Percentiles rank a stretch among this genome's conserved stretches.
These are phyloP conservation scores for Phytophthora syringae DNA, from an alignment of 352 stramenopile genomes.

Conservation along the genomic window DNA sequence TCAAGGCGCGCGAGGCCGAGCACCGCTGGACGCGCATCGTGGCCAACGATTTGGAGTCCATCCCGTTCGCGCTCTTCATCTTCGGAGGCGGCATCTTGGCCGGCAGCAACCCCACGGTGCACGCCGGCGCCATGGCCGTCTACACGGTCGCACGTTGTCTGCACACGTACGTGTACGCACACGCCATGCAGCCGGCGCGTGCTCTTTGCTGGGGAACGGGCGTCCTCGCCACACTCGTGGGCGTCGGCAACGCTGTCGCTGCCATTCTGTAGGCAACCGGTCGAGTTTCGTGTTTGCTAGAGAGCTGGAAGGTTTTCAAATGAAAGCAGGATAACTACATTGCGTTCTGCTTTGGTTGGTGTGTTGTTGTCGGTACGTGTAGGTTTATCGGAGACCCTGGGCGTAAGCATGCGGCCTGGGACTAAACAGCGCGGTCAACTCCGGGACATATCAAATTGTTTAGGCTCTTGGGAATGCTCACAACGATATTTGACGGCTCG, in stretches of 20 bases:
- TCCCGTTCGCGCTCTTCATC: conserved; percentile 59
- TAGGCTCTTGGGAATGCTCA: too few species aligned
- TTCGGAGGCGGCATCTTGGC: conserved; percentile 51
- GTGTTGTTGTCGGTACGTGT: too few species aligned
- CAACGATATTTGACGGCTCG: conserved; percentile 5
- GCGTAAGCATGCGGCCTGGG: conserved; percentile 1
- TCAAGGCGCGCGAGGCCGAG: conserved; percentile 41
- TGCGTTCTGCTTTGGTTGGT: too few species aligned
- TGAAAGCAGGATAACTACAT: too few species aligned
- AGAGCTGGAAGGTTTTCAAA: conserved; percentile 10
- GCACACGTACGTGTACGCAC: conserved; percentile 56
- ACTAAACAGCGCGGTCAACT: conserved; percentile 5
- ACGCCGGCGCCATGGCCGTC: conserved; percentile 41
- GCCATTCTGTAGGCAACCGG: conserved; percentile 23
- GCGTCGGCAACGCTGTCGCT: conserved; percentile 39
- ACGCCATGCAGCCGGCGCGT: conserved; percentile 55
- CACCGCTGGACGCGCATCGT: conserved; percentile 62
- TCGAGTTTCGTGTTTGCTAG: not conserved
- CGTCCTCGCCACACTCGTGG: conserved; percentile 39
- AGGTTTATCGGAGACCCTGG: not conserved
- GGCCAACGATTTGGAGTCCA: conserved; percentile 63
- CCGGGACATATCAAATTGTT: conserved; percentile 11
- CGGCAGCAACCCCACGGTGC: conserved; percentile 38
- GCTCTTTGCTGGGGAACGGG: conserved; percentile 37
- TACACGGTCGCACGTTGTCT: conserved; percentile 50